Conservation (phyloP, 1,284 basidiomycete species). For the Xerocomus minutiporus region DNA sequence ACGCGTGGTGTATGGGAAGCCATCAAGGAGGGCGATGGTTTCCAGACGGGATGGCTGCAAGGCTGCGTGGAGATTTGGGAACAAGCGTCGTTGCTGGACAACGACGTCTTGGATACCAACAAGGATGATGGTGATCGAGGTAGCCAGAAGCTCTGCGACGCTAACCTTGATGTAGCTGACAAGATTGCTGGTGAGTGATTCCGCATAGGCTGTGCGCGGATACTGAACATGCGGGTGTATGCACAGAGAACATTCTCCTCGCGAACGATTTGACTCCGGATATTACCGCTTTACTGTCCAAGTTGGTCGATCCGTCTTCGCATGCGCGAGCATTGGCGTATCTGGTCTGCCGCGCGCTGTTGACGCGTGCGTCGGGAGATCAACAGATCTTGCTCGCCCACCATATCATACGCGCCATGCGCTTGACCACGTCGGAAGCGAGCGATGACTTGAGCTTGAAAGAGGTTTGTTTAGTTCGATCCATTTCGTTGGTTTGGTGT, state of each 20-base stretch:
- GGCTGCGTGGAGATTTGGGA: conserved; percentile 46
- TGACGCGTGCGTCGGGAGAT: conserved; percentile 51
- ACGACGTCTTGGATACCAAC: conserved; percentile 27
- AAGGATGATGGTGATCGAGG: conserved; percentile 34
- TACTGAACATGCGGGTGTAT: conserved; percentile 3
- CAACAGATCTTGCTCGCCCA: conserved; percentile 53
- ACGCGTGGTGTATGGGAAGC: conserved; percentile 62
- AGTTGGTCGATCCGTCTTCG: conserved; percentile 45
- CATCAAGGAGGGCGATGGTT: conserved; percentile 33
- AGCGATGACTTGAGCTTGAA: conserved; percentile 35
- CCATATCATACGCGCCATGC: conserved; percentile 45
- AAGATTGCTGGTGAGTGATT: conserved; percentile 59
- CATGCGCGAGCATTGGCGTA: conserved; percentile 56
- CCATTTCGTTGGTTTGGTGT: neutral
- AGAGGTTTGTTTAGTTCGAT: conserved; percentile 36
- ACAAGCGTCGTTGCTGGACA: conserved; percentile 19
- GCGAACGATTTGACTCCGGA: conserved; percentile 40
- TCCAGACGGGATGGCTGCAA: conserved; percentile 32
- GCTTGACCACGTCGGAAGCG: conserved; percentile 44
- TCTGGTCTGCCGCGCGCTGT: conserved; percentile 53
- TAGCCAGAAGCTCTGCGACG: conserved; percentile 43
- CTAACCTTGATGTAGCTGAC: conserved; percentile 50
- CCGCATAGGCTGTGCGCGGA: neutral
- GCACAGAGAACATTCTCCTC: conserved; percentile 55
- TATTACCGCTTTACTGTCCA: conserved; percentile 43